Evolutionary conservation across 192 early-diverging fungal genomes (phyloP).

Genomic region (Podila minutissima): DNA sequence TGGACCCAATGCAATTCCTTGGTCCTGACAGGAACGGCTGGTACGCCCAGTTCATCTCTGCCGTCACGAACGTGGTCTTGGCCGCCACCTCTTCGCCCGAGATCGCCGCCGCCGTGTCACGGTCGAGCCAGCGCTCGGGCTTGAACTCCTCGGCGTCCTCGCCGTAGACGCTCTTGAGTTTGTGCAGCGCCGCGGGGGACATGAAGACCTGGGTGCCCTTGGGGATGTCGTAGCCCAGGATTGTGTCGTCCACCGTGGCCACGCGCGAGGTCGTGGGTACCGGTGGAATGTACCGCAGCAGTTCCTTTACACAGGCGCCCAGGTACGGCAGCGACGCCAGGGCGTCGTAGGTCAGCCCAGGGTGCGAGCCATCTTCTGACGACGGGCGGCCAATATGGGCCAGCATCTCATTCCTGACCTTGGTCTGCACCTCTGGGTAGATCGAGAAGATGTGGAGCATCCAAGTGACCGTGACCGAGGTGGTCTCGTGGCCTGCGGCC

Average conservation of each 20-base stretch:
- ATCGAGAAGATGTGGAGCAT: constrained; percentile 59
- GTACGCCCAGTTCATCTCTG: constrained; percentile 42
- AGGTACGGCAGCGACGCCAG: constrained; percentile 60
- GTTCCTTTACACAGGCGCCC: constrained; percentile 63
- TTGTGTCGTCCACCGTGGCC: constrained; percentile 36
- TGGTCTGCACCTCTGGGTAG: constrained; percentile 53
- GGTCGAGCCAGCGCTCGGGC: constrained; percentile 65
- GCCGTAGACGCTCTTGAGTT: constrained; percentile 55
- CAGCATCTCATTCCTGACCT: constrained; percentile 58
- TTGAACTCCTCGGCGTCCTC: constrained; percentile 61
- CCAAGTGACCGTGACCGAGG: constrained; percentile 59
- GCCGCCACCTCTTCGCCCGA: constrained; percentile 9
- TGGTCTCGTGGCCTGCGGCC: constrained; percentile 70
- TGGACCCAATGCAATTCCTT: constrained; percentile 65
- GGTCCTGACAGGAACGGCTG: constrained; percentile 62
- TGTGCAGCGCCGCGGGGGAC: constrained; percentile 52
- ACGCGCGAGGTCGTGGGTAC: constrained; percentile 61
- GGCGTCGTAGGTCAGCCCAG: constrained; percentile 52
- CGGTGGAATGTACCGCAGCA: constrained; percentile 60
- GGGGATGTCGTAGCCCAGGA: constrained; percentile 58
- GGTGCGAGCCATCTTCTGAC: constrained; percentile 17
- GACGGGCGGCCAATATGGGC: constrained; percentile 38
- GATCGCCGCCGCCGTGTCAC: constrained; percentile 14
- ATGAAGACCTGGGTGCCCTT: constrained; percentile 57
- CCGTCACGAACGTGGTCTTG: constrained; percentile 20